phyloP scores from a whole-genome alignment of 2,329 filamentous ascomycete species.

The Penicillium concentricum region DNA sequence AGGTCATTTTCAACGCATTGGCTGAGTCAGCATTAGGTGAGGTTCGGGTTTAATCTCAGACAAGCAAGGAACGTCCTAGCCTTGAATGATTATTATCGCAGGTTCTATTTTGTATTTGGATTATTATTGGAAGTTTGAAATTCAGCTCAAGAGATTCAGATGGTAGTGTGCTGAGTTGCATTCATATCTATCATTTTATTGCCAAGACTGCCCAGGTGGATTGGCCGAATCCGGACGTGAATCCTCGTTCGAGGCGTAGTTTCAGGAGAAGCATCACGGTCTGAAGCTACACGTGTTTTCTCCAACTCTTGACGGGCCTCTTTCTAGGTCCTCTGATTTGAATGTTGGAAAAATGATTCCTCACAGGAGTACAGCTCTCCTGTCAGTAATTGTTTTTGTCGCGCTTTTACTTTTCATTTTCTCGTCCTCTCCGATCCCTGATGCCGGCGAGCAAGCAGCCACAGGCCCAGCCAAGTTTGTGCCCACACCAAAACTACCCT shows the following conservation, averaged over 20 bases:
- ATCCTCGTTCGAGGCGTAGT: constrained; percentile 9
- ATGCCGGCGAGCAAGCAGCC: constrained; percentile 22
- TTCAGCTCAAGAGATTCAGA: neutral
- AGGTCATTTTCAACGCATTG: neutral
- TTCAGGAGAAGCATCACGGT: constrained; percentile 7
- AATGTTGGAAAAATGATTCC: constrained; percentile 37
- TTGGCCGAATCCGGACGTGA: constrained; percentile 10
- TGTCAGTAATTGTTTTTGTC: constrained; percentile 45
- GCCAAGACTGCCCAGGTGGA: constrained; percentile 5
- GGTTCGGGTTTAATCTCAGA: neutral
- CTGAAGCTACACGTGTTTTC: neutral
- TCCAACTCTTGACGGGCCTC: neutral
- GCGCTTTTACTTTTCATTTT: constrained; percentile 46
- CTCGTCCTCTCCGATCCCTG: constrained; percentile 40
- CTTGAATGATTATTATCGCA: neutral
- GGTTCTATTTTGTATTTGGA: neutral
- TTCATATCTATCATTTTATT: neutral
- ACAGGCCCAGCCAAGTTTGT: constrained; percentile 33
- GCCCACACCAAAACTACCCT: constrained; percentile 41
- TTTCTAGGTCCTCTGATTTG: constrained; percentile 4
- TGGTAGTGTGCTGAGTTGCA: constrained; percentile 1
- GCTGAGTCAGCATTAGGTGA: neutral
- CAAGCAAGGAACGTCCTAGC: neutral
- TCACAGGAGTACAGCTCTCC: constrained; percentile 41
- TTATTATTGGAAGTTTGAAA: constrained; percentile 4